Base-by-base conservation (phyloP, 1,284 basidiomycete species). In the Athelia sp. region DNA sequence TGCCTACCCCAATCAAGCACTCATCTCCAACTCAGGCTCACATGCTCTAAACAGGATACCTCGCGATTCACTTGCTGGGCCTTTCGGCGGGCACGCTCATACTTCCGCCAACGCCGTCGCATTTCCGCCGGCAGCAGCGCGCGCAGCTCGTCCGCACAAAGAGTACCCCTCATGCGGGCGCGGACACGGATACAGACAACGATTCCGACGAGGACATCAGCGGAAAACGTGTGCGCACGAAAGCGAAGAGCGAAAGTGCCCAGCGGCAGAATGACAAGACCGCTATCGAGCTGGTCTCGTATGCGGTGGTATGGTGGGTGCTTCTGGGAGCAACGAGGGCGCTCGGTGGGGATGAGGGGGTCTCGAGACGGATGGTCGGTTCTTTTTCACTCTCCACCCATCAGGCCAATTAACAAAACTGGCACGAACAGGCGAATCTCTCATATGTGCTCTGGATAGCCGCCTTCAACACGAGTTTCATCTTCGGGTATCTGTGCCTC, bases 31-130 rank as follows among this genome's bases (percentile, higher is more conserved):
- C 22, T 42, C 47, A 50, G 45, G 48, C n/a, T 45, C 32, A 10
- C 54, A n/a, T n/a, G n/a, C n/a, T n/a, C n/a, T n/a, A n/a, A n/a
- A n/a, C 26, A 89, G 95, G 96, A 4, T 99, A 99, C 66, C 74
- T 97, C 8, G 79, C 93, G 0, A 85, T 99, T 51, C 94, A 95
- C 62, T 71, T 98, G 2, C 70, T 98, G 11, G 96, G 94, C 1
- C 71, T 96, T 10, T 85, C 89, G 1, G 75, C 82, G 0, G 96
- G 95, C 1, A 87, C 90, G 0, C 72, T 95, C 32, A 66, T 96
- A 31, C 78, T 97, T 4, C 89, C 90, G 0, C 79, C 85, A 2
- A 81, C 84, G 21, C 92, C 90, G 0, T 81, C 79, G 1, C 83
- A 80, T 60, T 89, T 88, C 62, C 74, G 81, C 8, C 78, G 79